phyloP scores from a whole-genome alignment of 805 yeast genomes.

The Jamesozyma rosinii region DNA sequence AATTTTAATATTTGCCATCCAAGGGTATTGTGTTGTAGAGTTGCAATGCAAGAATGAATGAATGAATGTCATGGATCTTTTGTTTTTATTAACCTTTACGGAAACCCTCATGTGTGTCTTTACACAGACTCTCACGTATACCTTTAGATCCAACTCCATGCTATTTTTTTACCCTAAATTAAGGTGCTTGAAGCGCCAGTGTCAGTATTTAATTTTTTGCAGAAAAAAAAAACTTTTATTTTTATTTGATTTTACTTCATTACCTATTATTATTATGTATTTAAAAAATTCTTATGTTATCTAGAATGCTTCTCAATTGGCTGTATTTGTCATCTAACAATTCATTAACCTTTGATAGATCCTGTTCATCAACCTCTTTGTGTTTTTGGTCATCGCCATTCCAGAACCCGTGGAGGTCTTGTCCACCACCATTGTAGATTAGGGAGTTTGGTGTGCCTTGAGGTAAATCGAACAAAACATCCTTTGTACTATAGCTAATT shows the following conservation, averaged over 20 bases:
- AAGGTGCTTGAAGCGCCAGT: too few relatives aligned
- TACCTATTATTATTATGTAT: not conserved
- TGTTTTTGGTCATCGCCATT: not conserved
- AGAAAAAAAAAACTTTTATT: too few relatives aligned
- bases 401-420: conserved; percentile 61
- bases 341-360: not conserved
- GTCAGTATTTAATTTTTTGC: too few relatives aligned
- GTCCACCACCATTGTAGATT: conserved; percentile 78
- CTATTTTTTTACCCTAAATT: too few relatives aligned
- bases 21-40: too few relatives aligned
- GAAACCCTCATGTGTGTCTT: too few relatives aligned
- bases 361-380: not conserved
- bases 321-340: not conserved
- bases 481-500: conserved; percentile 57
- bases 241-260: not conserved
- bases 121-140: too few relatives aligned
- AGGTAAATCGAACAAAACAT: conserved; percentile 52
- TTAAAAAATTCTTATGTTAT: conserved; percentile 1
- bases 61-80: too few relatives aligned
- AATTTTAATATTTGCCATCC: too few relatives aligned
- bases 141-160: too few relatives aligned
- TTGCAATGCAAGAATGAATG: too few relatives aligned
- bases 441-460: conserved; percentile 67
- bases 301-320: not conserved
- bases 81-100: too few relatives aligned